phyloP scores from a whole-genome alignment of 805 yeast genomes.

The Candida schatavii region DNA sequence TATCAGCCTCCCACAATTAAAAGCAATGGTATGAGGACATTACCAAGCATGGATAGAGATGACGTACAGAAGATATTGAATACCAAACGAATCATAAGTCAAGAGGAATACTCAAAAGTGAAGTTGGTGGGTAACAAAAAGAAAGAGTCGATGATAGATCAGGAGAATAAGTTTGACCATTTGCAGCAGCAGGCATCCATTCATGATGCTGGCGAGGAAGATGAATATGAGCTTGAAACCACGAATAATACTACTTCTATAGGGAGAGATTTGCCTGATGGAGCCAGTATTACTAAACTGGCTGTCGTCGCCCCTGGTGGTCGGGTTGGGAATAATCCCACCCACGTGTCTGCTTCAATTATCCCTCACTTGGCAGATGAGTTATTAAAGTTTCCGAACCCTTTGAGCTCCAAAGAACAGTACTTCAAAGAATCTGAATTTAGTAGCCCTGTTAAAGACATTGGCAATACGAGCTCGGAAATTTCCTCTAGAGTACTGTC shows the following conservation, averaged over 20 bases:
- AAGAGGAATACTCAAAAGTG: slow-evolving; percentile 37
- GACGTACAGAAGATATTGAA: slow-evolving; percentile 41
- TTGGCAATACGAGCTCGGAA: slow-evolving; percentile 1
- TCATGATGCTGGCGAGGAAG: slow-evolving; percentile 21
- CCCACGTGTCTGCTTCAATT: slow-evolving; percentile 8
- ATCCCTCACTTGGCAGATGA: slow-evolving; percentile 41
- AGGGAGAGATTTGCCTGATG: not conserved
- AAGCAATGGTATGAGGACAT: slow-evolving; percentile 45
- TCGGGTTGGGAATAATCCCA: not conserved
- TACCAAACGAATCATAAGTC: slow-evolving; percentile 36
- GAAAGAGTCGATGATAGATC: slow-evolving; percentile 26
- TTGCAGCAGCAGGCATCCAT: slow-evolving; percentile 34
- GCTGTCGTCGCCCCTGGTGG: not conserved
- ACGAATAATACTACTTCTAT: not conserved
- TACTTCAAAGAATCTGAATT: slow-evolving; percentile 23
- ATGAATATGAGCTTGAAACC: slow-evolving; percentile 6
- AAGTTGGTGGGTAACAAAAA: slow-evolving; percentile 26
- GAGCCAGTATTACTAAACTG: not conserved
- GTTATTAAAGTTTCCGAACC: slow-evolving; percentile 26
- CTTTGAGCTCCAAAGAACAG: slow-evolving; percentile 27
- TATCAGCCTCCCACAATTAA: slow-evolving; percentile 35
- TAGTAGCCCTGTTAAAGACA: slow-evolving; percentile 6
- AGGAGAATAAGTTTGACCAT: slow-evolving; percentile 23
- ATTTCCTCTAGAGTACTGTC: slow-evolving; percentile 1
- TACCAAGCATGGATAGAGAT: slow-evolving; percentile 48